Evolutionary conservation across 2,329 filamentous ascomycete genomes (phyloP).

Genomic region (Colletotrichum chrysophilum): DNA sequence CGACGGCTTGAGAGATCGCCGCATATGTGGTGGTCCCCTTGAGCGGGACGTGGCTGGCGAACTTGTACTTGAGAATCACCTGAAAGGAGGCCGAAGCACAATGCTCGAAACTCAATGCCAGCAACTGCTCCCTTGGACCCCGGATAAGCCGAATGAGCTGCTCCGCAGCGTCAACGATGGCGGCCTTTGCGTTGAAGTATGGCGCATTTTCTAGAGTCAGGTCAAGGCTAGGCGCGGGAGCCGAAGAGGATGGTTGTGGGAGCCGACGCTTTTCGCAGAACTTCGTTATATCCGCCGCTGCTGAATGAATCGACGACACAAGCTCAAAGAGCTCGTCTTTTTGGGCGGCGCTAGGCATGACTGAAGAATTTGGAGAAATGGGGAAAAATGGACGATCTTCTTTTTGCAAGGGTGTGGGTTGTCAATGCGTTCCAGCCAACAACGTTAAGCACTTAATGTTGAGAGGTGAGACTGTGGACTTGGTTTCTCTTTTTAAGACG

Average conservation of each 20-base stretch:
- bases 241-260: not conserved
- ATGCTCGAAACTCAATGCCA: conserved; percentile 1
- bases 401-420: not conserved
- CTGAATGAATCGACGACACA: not conserved
- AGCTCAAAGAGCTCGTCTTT: not conserved
- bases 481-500: not conserved
- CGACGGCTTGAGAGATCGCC: not conserved
- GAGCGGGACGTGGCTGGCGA: not conserved
- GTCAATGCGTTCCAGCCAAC: not conserved
- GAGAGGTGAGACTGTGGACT: not conserved
- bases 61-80: not conserved
- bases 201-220: not conserved
- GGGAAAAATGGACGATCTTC: not conserved
- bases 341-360: not conserved
- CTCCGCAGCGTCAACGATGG: not conserved
- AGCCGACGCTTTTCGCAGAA: not conserved
- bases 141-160: not conserved
- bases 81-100: not conserved
- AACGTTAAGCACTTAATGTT: not conserved
- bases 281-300: not conserved
- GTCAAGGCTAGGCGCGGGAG: not conserved
- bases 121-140: not conserved
- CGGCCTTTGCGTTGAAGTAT: not conserved
- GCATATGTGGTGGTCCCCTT: not conserved
- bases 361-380: not conserved